A percentile compares a stretch with the other conserved stretches of the same genome.
phyloP scores from a whole-genome alignment of 352 stramenopile genomes.

The Globisporangium spinosum region DNA sequence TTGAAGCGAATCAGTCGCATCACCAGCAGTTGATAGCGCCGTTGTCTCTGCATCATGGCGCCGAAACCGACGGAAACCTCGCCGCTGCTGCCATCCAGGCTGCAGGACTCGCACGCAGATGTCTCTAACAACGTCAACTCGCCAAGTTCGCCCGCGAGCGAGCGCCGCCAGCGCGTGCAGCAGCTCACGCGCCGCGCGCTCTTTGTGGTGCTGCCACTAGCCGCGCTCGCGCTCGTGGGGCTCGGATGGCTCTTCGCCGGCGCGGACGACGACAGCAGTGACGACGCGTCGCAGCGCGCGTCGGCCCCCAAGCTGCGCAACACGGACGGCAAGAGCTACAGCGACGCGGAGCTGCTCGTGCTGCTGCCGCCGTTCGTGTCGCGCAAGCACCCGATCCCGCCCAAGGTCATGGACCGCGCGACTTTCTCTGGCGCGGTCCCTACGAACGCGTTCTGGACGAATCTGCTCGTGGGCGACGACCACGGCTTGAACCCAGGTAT shows the following conservation, averaged over 20 bases:
- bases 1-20: background rate
- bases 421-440: slow-evolving; percentile 54
- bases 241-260: slow-evolving; percentile 40
- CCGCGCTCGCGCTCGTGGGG: slow-evolving; percentile 43
- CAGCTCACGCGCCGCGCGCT: slow-evolving; percentile 39
- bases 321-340: slow-evolving; percentile 15
- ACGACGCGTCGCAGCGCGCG: slow-evolving; percentile 9
- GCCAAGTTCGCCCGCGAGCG: background rate
- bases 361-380: slow-evolving; percentile 55
- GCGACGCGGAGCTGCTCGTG: slow-evolving; percentile 44
- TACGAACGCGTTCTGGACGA: slow-evolving; percentile 90
- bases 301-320: background rate
- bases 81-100: slow-evolving; percentile 39
- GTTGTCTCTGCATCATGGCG: background rate
- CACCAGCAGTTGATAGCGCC: background rate
- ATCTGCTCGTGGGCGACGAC: slow-evolving; percentile 73
- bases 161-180: slow-evolving; percentile 12
- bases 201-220: slow-evolving; percentile 50
- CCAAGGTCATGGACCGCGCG: slow-evolving; percentile 48
- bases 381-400: slow-evolving; percentile 53
- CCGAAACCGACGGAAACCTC: slow-evolving; percentile 40
- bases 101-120: slow-evolving; percentile 9
- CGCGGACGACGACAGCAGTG: slow-evolving; percentile 11
- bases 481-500: slow-evolving; percentile 62
- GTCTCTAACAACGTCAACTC: background rate